Evolutionary conservation across 2,329 filamentous ascomycete genomes (phyloP), one percentile per base, ranked within the genome.

Genomic region (Cryphonectria carpinicola): DNA sequence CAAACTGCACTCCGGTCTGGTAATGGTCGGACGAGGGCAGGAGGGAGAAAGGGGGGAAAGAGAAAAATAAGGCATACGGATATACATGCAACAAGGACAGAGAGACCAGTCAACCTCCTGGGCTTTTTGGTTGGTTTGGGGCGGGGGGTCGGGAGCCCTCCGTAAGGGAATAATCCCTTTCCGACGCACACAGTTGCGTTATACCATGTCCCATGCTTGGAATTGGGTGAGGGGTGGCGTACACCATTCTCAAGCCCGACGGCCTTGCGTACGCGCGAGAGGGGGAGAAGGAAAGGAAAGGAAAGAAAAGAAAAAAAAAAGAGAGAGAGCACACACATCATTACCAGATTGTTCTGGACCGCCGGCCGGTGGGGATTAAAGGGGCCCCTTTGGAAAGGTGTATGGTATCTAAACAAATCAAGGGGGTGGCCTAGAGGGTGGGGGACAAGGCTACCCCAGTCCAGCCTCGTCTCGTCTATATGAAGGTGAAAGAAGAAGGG

Each of bases 381-480:
- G 54, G 54, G 14, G 14, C 25, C 25, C 54, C 54, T 32, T 49
- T 32, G 32, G 19, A 22, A 49, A 49, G 22, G 22, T 19, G 28
- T 58, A 32, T 28, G 54, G 54, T 49, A 49, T 49, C n/a, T n/a
- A 8, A 49, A 49, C 46, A 58, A 32, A 8, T 49, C n/a, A 10
- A 28, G 19, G 52, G 52, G 52, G 52, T 3, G 1, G 19, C 11
- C n/a, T 4, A 28, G 52, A 28, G 25, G 52, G 52, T 25, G 52
- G 14, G 25, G 25, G 54, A 4, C 54, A 56, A 56, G 54, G 54
- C 54, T 17, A 35, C 54, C 54, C 54, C 54, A 32, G 54, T 58
- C 54, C 54, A 58, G 54, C 54, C 54, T 58, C 54, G 54, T 58
- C 54, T 58, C 54, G 54, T 32, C 25, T 58, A 35, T 32, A 58